phyloP scores from a whole-genome alignment of 108 stramenopile genomes.

The Schizochytrium sp. region DNA sequence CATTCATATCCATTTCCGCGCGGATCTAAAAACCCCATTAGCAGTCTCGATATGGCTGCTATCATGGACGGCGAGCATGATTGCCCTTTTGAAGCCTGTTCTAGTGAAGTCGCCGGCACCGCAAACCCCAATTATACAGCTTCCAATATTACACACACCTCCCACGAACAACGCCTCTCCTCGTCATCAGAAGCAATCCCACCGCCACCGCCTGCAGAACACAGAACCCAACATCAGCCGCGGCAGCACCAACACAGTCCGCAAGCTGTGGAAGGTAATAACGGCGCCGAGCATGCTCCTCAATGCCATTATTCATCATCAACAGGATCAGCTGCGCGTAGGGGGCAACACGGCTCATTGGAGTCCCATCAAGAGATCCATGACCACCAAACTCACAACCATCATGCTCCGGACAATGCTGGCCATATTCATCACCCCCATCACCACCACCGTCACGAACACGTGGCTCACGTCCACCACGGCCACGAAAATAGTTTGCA shows the following conservation, averaged over 20 bases:
- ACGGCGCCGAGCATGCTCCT: too few relatives aligned
- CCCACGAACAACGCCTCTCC: too few relatives aligned
- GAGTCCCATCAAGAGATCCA: too few relatives aligned
- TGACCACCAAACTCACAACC: too few relatives aligned
- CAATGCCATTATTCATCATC: too few relatives aligned
- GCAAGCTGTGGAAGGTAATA: too few relatives aligned
- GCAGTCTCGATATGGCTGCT: not conserved
- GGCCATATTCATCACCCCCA: not conserved
- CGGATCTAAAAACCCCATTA: not conserved
- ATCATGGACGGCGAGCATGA: constrained; percentile 31
- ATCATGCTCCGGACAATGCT: too few relatives aligned
- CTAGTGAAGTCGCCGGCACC: not conserved
- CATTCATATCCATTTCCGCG: constrained; percentile 25
- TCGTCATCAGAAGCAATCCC: not conserved
- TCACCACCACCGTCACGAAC: not conserved
- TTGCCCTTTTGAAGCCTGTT: not conserved
- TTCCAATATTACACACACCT: too few relatives aligned
- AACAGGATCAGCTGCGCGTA: too few relatives aligned
- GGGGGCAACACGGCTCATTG: too few relatives aligned
- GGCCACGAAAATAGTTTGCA: not conserved
- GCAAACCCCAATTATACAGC: not conserved
- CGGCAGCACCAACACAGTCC: not conserved
- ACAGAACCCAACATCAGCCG: not conserved
- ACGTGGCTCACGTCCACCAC: not conserved
- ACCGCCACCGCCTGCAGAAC: not conserved